Evolutionary conservation across 108 stramenopile genomes (phyloP), one percentile per base, ranked within the genome.

Genomic region (Fragilariopsis cylindrus): DNA sequence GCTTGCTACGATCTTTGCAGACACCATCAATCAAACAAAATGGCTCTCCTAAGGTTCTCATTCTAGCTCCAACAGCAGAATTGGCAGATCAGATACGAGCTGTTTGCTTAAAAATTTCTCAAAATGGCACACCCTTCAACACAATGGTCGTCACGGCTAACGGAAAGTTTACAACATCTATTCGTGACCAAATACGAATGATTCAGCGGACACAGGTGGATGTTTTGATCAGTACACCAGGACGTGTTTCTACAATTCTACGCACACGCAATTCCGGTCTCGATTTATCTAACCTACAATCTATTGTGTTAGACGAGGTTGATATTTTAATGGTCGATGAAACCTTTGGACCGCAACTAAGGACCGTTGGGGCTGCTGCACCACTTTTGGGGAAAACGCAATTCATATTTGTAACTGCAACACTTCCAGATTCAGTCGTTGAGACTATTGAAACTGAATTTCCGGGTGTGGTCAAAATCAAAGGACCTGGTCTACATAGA

Each of bases 341-440:
- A 41, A 95, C 95, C 1, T 97, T 97, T 85, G 92, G 93, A 15
- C 90, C 90, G 41, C 93, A 96, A 76, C 76, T 98, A 49, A 78
- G 89, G 0, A 92, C 96, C 44, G 88, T 98, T 40, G 95, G 95
- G 4, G 82, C 55, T 2, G 92, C 87, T 49, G 94, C 92, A 11
- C 76, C 76, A 48, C 83, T 90, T 3, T 41, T 78, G 48, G 77
- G 83, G 4, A 57, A 84, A 63, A 82, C 92, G 3, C 97, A 95
- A 72, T 97, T 96, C 77, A 79, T 98, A 18, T 98, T 98, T 82
- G 95, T 96, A 55, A 95, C 97, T 1, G 98, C 98, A 8, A 98
- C 98, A 4, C 76, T 97, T 4, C 97, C 98, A 2, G 81, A 93
- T 71, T 69, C 73, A 9, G 85, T 97, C 48, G 82, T 90, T 15